A percentile compares a stretch with the other conserved stretches of the same genome.
phyloP scores from a whole-genome alignment of 2,329 filamentous ascomycete genomes.

The Diaporthe humulicola region DNA sequence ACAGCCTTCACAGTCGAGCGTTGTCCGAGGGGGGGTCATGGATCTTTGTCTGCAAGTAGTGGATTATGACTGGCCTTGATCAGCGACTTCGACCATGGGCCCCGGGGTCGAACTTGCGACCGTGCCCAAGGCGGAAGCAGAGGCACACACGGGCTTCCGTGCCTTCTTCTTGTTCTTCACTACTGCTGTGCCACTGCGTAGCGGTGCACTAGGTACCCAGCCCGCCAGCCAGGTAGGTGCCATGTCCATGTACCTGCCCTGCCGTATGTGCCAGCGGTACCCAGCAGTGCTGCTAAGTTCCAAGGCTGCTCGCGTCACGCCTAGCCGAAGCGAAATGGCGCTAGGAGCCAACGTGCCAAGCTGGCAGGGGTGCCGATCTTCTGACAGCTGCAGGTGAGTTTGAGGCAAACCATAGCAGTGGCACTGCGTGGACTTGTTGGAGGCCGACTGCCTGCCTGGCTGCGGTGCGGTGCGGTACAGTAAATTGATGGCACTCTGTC shows the following conservation, averaged over 20 bases:
- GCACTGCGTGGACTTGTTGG: background rate
- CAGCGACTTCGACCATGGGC: slow-evolving; percentile 4
- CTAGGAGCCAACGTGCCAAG: slow-evolving; percentile 13
- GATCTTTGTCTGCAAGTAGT: slow-evolving; percentile 8
- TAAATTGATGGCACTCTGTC: background rate
- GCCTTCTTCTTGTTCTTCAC: background rate
- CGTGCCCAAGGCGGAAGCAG: slow-evolving; percentile 23
- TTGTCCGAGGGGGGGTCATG: slow-evolving; percentile 6
- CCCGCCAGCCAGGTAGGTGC: background rate
- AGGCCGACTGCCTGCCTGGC: background rate
- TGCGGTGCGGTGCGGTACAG: background rate
- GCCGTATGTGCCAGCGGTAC: background rate
- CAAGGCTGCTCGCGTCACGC: slow-evolving; percentile 31
- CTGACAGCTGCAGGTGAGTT: slow-evolving; percentile 36
- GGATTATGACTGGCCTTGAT: background rate
- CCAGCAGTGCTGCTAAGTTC: background rate
- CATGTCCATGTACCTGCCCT: background rate
- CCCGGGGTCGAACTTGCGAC: slow-evolving; percentile 2
- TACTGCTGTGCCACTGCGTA: background rate
- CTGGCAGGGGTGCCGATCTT: slow-evolving; percentile 32
- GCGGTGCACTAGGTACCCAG: background rate
- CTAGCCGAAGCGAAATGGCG: slow-evolving; percentile 32
- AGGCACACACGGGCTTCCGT: slow-evolving; percentile 3
- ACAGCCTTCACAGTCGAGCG: slow-evolving; percentile 21
- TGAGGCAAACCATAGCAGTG: slow-evolving; percentile 13